A percentile compares a stretch with the other conserved stretches of the same genome.
These are phyloP conservation scores for Candida dubliniensis DNA, from an alignment of 1,139 yeast species.

Conservation along the genomic window DNA sequence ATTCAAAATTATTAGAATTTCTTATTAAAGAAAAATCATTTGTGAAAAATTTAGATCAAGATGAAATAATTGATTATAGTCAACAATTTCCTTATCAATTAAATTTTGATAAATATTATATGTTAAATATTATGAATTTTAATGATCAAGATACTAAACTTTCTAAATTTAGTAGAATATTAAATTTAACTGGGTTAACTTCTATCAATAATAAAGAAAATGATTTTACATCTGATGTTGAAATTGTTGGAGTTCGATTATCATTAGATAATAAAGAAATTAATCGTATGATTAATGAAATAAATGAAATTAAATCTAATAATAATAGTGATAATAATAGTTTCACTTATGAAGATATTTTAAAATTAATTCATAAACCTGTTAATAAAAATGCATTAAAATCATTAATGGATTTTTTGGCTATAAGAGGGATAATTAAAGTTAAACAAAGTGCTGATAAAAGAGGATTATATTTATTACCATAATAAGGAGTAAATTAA, in stretches of 20 bases:
- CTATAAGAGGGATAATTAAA: conserved; percentile 28
- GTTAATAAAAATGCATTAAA: conserved; percentile 15
- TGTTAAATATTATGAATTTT: conserved; percentile 31
- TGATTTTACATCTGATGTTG: conserved; percentile 28
- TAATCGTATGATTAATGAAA: conserved; percentile 1
- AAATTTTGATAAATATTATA: conserved; percentile 24
- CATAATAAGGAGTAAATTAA: neutral
- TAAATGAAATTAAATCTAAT: neutral
- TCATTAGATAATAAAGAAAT: conserved; percentile 12
- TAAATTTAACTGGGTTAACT: conserved; percentile 20
- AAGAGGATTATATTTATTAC: conserved; percentile 22
- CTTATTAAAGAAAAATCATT: neutral
- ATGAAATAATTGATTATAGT: neutral
- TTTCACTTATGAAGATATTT: conserved; percentile 20
- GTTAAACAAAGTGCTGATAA: conserved; percentile 25
- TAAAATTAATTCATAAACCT: conserved; percentile 8
- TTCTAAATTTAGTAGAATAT: conserved; percentile 18
- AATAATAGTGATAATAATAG: conserved; percentile 11
- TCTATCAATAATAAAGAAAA: no score
- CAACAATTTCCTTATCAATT: conserved; percentile 32
- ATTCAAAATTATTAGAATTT: neutral
- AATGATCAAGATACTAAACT: conserved; percentile 19
- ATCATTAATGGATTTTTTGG: conserved; percentile 18
- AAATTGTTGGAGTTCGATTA: conserved; percentile 31
- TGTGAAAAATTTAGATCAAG: neutral